Base-by-base conservation (phyloP, 352 stramenopile species). In the Phytophthora constricta region DNA sequence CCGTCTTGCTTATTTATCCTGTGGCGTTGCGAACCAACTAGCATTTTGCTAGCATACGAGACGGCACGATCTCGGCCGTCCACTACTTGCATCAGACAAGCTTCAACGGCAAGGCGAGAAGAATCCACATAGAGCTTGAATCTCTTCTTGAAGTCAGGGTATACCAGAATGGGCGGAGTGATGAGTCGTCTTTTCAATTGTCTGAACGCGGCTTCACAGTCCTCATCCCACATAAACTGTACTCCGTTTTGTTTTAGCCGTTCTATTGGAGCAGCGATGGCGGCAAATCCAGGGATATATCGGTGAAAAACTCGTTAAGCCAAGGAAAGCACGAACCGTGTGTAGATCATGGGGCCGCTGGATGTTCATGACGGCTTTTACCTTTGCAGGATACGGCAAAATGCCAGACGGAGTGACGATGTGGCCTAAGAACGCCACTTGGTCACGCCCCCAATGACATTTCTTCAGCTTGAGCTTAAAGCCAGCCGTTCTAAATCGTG, bases 391-490 rank as follows among this genome's bases (percentile, higher is more conserved):
- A 22, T 52, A 34, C 7, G 45, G 45, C 9, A 52, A 22, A 19
- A 52, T 52, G 9, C 45, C 45, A 10, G 45, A 52, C 7, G 45
- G 45, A 10, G 45, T 52, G 20, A 52, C 25, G 25, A 52, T 52
- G 23, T 52, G 45, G n/a, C 45, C 45, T 7, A 52, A 22, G 23
- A 52, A 52, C 9, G 45, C 45, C 9, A 52, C 45, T 17, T 52
- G 45, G 45, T 26, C 28, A 11, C 45, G 45, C 28, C 45, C 45
- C 45, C 45, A 52, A 22, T 52, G 45, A 34, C 45, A 52, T 22
- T 52, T 52, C 45, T 52, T 52, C 45, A 52, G 28, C 45, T 52
- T 52, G 2, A 52, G 45, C 33, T 28, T 26, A 26, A 52, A 52
- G 5, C 45, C 45, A 7, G 45, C 45, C 20, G 20, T 5, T 8